Conservation (phyloP, 108 stramenopile species). For the Skeletonema menzelii region DNA sequence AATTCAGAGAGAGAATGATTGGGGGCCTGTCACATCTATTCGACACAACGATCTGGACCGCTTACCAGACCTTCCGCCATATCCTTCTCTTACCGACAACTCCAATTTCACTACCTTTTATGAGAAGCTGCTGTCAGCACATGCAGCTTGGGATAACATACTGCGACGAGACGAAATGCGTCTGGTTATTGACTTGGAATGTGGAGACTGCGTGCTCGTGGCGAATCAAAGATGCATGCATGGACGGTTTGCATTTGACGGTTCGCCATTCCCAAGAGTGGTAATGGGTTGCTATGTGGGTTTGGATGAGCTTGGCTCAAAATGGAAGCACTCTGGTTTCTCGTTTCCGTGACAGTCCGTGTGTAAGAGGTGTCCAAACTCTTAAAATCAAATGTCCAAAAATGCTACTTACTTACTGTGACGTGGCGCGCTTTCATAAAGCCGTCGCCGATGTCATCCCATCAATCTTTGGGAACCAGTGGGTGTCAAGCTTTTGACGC, state of each 20-base stretch:
- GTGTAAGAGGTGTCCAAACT: no score
- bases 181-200: conserved; percentile 62
- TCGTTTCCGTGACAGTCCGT: conserved; percentile 23
- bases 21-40: conserved; percentile 56
- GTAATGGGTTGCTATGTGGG: conserved; percentile 84
- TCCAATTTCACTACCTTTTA: conserved; percentile 64
- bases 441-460: no score
- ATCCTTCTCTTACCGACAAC: not conserved
- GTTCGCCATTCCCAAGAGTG: conserved; percentile 48
- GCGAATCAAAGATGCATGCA: conserved; percentile 87
- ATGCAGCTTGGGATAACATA: conserved; percentile 68
- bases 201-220: conserved; percentile 81
- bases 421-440: not conserved
- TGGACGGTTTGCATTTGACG: conserved; percentile 62
- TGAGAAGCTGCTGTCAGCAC: conserved; percentile 48
- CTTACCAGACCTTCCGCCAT: conserved; percentile 77
- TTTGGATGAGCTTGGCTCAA: conserved; percentile 41
- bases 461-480: no score
- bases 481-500: not conserved
- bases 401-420: not conserved
- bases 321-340: conserved; percentile 35
- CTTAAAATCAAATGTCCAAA: not conserved
- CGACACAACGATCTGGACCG: conserved; percentile 89
- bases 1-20: conserved; percentile 15
- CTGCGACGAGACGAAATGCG: conserved; percentile 69